These are phyloP conservation scores for Cornus florida DNA, from an alignment of 148 eudicot species.

Conservation along the genomic window DNA sequence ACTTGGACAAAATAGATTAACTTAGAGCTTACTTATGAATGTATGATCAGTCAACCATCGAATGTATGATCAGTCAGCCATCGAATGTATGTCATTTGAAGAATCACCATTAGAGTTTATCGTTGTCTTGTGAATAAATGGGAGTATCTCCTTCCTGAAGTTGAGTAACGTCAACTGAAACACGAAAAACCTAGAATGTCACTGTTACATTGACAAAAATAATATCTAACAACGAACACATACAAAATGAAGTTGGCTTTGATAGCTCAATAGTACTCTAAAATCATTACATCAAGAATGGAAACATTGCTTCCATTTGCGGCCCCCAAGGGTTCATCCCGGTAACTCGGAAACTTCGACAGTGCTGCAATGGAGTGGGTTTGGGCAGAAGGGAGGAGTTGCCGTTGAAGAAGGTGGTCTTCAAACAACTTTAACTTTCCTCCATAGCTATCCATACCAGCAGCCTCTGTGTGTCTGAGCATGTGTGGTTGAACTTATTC, in stretches of 20 bases:
- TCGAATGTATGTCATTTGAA: constrained; percentile 57
- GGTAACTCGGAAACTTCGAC: constrained; percentile 47
- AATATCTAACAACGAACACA: background rate
- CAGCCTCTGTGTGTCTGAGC: background rate
- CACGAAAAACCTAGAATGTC: background rate
- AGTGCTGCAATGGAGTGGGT: constrained; percentile 48
- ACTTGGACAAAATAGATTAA: too few species aligned
- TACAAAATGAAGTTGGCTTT: too few species aligned
- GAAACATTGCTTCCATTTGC: constrained; percentile 73
- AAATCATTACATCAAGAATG: constrained; percentile 47
- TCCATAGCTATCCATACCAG: too few species aligned
- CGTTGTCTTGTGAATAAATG: constrained; percentile 53
- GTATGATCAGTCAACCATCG: too few species aligned
- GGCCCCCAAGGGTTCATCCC: constrained; percentile 72
- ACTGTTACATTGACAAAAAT: background rate
- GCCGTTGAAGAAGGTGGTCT: constrained; percentile 63
- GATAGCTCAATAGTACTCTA: background rate
- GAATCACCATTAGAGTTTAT: constrained; percentile 32
- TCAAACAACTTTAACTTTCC: constrained; percentile 50
- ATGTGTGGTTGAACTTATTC: background rate
- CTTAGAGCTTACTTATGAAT: too few species aligned
- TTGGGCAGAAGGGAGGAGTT: constrained; percentile 67
- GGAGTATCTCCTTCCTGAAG: constrained; percentile 87
- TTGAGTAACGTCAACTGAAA: constrained; percentile 71
- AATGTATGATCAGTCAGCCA: too few species aligned